These are phyloP conservation scores for Aspergillus hiratsukae DNA, from an alignment of 2,329 filamentous ascomycete species.

Conservation along the genomic window DNA sequence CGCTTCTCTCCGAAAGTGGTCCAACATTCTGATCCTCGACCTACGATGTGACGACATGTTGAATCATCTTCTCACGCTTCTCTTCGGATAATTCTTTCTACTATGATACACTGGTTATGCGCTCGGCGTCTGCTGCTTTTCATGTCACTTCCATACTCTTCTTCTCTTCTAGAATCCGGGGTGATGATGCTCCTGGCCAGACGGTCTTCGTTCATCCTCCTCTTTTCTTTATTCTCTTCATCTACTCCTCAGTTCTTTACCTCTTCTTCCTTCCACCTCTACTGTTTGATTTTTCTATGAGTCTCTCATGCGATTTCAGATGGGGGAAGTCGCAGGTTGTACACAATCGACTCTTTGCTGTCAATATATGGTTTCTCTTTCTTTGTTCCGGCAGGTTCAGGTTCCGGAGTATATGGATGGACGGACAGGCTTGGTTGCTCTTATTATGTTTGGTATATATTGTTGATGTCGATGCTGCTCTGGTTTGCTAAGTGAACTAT, in stretches of 20 bases:
- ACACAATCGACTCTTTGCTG: neutral
- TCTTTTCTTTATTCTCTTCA: neutral
- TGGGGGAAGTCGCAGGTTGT: neutral
- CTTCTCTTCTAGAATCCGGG: neutral
- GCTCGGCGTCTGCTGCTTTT: neutral
- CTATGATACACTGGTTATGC: neutral
- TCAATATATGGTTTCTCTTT: neutral
- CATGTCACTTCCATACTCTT: neutral
- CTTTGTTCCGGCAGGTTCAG: neutral
- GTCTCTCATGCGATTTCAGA: neutral
- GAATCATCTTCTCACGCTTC: neutral
- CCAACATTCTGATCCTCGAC: neutral
- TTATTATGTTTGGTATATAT: neutral
- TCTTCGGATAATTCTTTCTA: neutral
- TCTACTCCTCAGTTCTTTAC: neutral
- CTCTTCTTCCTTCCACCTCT: neutral
- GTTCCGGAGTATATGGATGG: neutral
- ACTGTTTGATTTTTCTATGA: neutral
- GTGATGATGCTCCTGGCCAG: neutral
- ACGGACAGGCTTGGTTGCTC: neutral
- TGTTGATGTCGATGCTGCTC: neutral
- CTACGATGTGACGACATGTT: conserved; percentile 4
- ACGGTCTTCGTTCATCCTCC: neutral
- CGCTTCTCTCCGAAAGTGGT: conserved; percentile 1
- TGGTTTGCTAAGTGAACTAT: neutral